A percentile compares a stretch with the other conserved stretches of the same genome.
These are phyloP conservation scores for Colletotrichum navitas DNA, from an alignment of 2,329 filamentous ascomycete genomes.

Conservation along the genomic window DNA sequence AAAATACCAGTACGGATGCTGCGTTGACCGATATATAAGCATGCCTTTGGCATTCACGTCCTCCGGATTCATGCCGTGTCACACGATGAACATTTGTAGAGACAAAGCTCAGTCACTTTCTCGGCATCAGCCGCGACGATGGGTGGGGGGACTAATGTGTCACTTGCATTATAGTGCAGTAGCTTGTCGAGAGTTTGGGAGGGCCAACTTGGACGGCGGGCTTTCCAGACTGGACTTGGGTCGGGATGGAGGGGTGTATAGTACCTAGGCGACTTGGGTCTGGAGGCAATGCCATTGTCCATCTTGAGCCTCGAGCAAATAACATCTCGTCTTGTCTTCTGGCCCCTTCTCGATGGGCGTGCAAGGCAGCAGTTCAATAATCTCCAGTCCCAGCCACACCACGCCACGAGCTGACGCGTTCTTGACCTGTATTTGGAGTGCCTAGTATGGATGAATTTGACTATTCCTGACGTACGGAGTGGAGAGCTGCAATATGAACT, in stretches of 20 bases:
- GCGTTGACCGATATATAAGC: not conserved
- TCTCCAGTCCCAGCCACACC: too few species aligned
- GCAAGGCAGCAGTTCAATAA: not conserved
- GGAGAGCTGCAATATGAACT: not conserved
- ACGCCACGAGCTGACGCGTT: not conserved
- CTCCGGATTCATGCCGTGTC: too few species aligned
- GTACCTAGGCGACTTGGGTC: not conserved
- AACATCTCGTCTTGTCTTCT: not conserved
- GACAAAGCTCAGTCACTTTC: not conserved
- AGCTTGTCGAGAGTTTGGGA: not conserved
- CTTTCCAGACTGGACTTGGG: not conserved
- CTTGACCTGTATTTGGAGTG: not conserved
- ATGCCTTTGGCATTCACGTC: not conserved
- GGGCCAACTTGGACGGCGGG: not conserved
- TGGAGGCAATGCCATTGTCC: not conserved
- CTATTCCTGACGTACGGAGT: not conserved
- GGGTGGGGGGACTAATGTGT: not conserved
- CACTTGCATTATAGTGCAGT: not conserved
- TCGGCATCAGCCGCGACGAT: not conserved
- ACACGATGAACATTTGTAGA: not conserved
- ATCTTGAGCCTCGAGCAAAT: not conserved
- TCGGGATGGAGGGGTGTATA: not conserved
- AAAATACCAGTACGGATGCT: conserved; percentile 4
- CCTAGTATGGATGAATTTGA: not conserved
- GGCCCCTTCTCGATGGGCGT: not conserved